Evolutionary conservation across 176 grass and related monocot genomes (phyloP).

Genomic region (Avena eriantha): DNA sequence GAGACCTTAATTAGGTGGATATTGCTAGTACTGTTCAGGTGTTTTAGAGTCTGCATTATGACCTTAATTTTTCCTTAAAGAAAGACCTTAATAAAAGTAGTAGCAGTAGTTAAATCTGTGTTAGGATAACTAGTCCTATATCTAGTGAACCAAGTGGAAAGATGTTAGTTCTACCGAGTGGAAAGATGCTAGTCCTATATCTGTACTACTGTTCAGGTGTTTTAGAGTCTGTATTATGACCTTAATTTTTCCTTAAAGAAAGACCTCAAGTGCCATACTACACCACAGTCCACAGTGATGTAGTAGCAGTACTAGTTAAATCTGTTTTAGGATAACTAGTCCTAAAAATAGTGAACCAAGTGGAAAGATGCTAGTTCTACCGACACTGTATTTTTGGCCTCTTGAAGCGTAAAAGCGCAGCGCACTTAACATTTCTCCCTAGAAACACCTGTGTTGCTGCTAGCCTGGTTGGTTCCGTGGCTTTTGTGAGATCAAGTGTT

Average conservation of each 20-base stretch:
- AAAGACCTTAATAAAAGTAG: no score
- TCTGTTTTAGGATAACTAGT: no score
- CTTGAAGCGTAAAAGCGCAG: background rate
- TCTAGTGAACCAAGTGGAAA: no score
- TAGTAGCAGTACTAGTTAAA: no score
- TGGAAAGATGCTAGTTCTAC: background rate
- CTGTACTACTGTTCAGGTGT: background rate
- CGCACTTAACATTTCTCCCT: background rate
- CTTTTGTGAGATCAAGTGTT: conserved; percentile 32
- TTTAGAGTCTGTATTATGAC: conserved; percentile 1
- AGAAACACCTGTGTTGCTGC: background rate
- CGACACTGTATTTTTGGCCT: conserved; percentile 6
- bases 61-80: conserved; percentile 11
- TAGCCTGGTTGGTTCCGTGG: background rate
- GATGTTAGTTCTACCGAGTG: no score
- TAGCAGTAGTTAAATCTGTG: no score
- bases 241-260: conserved; percentile 20
- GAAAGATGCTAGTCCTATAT: no score
- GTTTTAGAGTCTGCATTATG: background rate
- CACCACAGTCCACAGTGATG: no score
- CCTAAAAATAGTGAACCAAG: no score
- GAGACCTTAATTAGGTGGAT: background rate
- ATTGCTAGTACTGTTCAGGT: background rate
- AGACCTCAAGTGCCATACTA: background rate
- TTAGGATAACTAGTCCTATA: no score